Evolutionary conservation across 2,329 filamentous ascomycete genomes (phyloP).

Genomic region (Bipolaris gigantea): DNA sequence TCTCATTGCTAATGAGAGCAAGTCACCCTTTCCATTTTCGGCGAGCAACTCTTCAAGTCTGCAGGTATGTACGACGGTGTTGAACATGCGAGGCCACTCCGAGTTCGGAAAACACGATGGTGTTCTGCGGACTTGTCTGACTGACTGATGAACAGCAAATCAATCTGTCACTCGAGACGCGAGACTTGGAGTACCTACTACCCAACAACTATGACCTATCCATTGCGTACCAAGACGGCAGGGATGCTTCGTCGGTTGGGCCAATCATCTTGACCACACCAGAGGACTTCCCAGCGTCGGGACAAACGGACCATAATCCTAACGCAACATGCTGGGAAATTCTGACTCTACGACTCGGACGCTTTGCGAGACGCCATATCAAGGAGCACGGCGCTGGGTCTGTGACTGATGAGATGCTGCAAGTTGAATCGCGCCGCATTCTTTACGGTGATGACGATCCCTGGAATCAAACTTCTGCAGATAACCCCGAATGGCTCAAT

Average conservation of each 20-base stretch:
- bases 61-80: conserved; percentile 23
- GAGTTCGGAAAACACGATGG: not conserved
- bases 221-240: conserved; percentile 20
- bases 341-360: conserved; percentile 51
- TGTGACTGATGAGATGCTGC: conserved; percentile 55
- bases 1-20: conserved; percentile 53
- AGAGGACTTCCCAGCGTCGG: conserved; percentile 15
- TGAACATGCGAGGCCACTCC: conserved; percentile 1
- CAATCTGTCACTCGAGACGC: conserved; percentile 16
- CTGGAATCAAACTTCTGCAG: conserved; percentile 50
- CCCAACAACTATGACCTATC: conserved; percentile 22
- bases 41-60: conserved; percentile 44
- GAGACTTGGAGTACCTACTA: conserved; percentile 34
- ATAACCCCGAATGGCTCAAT: conserved; percentile 51
- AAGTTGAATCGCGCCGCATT: conserved; percentile 51
- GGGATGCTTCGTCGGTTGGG: conserved; percentile 16
- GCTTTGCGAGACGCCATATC: conserved; percentile 48
- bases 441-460: conserved; percentile 54
- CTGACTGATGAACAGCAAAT: conserved; percentile 24
- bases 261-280: conserved; percentile 25
- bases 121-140: not conserved
- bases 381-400: conserved; percentile 39
- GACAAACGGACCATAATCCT: conserved; percentile 14
- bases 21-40: conserved; percentile 52
- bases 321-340: conserved; percentile 54